Percentiles rank a stretch among this genome's conserved stretches.
phyloP scores from a whole-genome alignment of 2,329 filamentous ascomycete genomes.

The Apiospora phragmitis region DNA sequence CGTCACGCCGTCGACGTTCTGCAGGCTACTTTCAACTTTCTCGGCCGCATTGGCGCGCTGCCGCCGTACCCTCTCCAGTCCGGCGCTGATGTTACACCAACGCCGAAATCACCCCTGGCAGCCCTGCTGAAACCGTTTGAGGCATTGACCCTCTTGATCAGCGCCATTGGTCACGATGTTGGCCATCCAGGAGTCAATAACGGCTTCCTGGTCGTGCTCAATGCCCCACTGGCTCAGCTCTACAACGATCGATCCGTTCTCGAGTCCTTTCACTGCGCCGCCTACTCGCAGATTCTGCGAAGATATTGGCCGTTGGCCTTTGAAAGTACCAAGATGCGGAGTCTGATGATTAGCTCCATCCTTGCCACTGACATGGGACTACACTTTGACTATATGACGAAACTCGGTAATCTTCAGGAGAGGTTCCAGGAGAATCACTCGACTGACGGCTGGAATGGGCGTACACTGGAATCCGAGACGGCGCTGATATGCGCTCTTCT shows the following conservation, averaged over 20 bases:
- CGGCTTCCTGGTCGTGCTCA: slow-evolving; percentile 87
- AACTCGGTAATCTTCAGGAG: slow-evolving; percentile 76
- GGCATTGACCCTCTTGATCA: slow-evolving; percentile 83
- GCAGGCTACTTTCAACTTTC: slow-evolving; percentile 88
- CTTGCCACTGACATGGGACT: slow-evolving; percentile 96
- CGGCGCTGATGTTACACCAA: slow-evolving; percentile 25
- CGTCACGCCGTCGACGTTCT: slow-evolving; percentile 95
- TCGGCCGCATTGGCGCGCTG: slow-evolving; percentile 76
- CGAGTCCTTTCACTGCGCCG: slow-evolving; percentile 96
- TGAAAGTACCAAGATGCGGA: slow-evolving; percentile 75
- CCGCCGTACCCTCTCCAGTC: slow-evolving; percentile 61
- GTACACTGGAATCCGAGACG: slow-evolving; percentile 73
- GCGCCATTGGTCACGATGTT: slow-evolving; percentile 97
- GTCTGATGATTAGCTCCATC: slow-evolving; percentile 96
- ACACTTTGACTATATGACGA: slow-evolving; percentile 96
- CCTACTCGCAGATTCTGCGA: slow-evolving; percentile 92
- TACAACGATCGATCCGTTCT: slow-evolving; percentile 97
- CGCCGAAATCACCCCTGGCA: slow-evolving; percentile 65
- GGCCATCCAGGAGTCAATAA: slow-evolving; percentile 98
- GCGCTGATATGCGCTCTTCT: slow-evolving; percentile 84
- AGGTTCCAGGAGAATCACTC: slow-evolving; percentile 69
- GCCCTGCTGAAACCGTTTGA: slow-evolving; percentile 82
- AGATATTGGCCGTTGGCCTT: slow-evolving; percentile 88
- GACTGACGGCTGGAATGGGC: slow-evolving; percentile 74
- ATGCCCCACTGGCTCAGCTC: slow-evolving; percentile 88